Percentiles rank a stretch among this genome's conserved stretches.
Evolutionary conservation across 2,329 filamentous ascomycete genomes (phyloP).

Genomic region (Colletotrichum spinosum): DNA sequence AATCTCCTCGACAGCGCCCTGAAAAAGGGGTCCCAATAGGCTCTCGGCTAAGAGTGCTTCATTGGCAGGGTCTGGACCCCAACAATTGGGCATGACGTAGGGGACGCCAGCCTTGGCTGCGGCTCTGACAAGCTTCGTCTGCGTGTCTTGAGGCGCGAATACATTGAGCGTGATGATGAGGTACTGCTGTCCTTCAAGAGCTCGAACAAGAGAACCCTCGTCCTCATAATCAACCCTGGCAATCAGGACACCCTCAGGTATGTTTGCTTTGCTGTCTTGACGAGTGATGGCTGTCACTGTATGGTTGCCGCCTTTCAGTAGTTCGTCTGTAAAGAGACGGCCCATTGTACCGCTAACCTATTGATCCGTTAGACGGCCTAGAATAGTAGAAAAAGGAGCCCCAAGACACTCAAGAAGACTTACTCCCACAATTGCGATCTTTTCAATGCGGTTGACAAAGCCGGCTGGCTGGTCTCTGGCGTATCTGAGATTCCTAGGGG

Average conservation of each 20-base stretch:
- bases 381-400: too few species aligned
- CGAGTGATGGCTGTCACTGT: slow-evolving; percentile 65
- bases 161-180: slow-evolving; percentile 62
- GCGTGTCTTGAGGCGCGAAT: slow-evolving; percentile 53
- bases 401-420: slow-evolving; percentile 38
- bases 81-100: slow-evolving; percentile 65
- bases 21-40: slow-evolving; percentile 23
- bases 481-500: slow-evolving; percentile 37
- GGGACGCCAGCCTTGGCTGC: slow-evolving; percentile 62
- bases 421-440: slow-evolving; percentile 61
- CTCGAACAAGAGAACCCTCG: slow-evolving; percentile 54
- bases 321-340: slow-evolving; percentile 50
- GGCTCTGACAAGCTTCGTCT: slow-evolving; percentile 59
- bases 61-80: slow-evolving; percentile 45
- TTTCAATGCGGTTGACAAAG: slow-evolving; percentile 55
- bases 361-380: slow-evolving; percentile 18
- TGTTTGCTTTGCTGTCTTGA: slow-evolving; percentile 50
- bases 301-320: slow-evolving; percentile 63
- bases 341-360: slow-evolving; percentile 57
- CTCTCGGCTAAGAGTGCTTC: slow-evolving; percentile 1
- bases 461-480: slow-evolving; percentile 50
- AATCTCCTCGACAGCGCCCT: slow-evolving; percentile 49
- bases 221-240: slow-evolving; percentile 58
- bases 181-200: slow-evolving; percentile 65
- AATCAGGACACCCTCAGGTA: slow-evolving; percentile 57